Conservation (phyloP, 495 filamentous ascomycete genomes). For the Bathelium albidoporum region DNA sequence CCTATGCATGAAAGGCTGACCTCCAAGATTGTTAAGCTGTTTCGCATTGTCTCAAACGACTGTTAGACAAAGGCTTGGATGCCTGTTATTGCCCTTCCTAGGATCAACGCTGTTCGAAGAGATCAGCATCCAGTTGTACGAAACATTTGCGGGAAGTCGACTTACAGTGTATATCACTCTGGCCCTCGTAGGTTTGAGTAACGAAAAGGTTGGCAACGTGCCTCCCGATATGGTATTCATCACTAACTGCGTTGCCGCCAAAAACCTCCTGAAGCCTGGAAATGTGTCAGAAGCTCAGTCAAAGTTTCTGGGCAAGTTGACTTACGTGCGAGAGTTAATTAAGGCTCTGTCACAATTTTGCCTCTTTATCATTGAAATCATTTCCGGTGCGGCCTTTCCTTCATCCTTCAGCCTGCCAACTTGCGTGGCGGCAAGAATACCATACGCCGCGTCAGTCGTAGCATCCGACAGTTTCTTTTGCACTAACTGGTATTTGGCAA, state of each 20-base stretch:
- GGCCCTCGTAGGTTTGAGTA: constrained; percentile 94
- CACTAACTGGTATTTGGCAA: constrained; percentile 95
- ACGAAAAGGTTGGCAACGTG: constrained; percentile 97
- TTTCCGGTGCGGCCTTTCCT: constrained; percentile 79
- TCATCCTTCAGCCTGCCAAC: constrained; percentile 89
- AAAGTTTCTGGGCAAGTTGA: constrained; percentile 4
- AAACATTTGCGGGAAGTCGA: constrained; percentile 9
- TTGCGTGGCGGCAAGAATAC: constrained; percentile 74
- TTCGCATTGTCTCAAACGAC: not conserved
- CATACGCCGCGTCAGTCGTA: constrained; percentile 80
- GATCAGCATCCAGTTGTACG: constrained; percentile 14
- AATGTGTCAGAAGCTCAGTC: constrained; percentile 11
- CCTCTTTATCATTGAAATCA: constrained; percentile 97
- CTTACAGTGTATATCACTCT: constrained; percentile 92
- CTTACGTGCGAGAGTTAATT: constrained; percentile 61
- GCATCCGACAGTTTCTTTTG: constrained; percentile 97
- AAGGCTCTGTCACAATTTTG: constrained; percentile 95
- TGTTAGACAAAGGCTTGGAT: constrained; percentile 48
- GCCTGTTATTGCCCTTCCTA: constrained; percentile 61
- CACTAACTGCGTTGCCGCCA: constrained; percentile 91
- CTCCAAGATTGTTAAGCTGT: not conserved
- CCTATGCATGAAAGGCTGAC: no score
- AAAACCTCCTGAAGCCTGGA: constrained; percentile 82
- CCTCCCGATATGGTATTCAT: constrained; percentile 89
- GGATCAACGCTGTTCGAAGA: constrained; percentile 44